These are phyloP conservation scores for Pseudogymnoascus verrucosus DNA, from an alignment of 2,329 filamentous ascomycete species.

Conservation along the genomic window DNA sequence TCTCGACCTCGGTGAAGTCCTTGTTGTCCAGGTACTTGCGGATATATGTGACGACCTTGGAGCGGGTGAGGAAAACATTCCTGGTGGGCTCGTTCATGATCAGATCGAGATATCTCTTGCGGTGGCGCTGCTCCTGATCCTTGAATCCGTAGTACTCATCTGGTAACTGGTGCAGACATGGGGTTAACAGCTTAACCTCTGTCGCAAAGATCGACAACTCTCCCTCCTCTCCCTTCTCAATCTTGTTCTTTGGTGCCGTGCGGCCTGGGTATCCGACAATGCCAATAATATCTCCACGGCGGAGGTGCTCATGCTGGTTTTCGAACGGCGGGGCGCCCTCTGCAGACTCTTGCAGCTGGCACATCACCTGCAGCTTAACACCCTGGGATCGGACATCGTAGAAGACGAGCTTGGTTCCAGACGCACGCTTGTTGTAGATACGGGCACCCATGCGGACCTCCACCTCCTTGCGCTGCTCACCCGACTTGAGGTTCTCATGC, in stretches of 20 bases:
- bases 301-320: constrained; percentile 80
- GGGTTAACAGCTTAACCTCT: constrained; percentile 77
- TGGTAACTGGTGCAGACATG: constrained; percentile 85
- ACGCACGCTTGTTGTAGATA: constrained; percentile 79
- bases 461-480: constrained; percentile 70
- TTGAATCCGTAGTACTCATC: constrained; percentile 91
- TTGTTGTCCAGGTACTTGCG: constrained; percentile 80
- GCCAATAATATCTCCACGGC: constrained; percentile 88
- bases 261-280: constrained; percentile 76
- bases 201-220: constrained; percentile 91
- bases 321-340: constrained; percentile 63
- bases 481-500: constrained; percentile 76
- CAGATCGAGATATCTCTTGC: constrained; percentile 88
- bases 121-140: constrained; percentile 87
- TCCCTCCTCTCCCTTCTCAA: constrained; percentile 67
- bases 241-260: constrained; percentile 85
- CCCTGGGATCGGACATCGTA: constrained; percentile 77
- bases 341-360: constrained; percentile 71
- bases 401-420: constrained; percentile 81
- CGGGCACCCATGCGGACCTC: constrained; percentile 72
- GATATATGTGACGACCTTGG: constrained; percentile 83
- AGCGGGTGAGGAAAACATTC: constrained; percentile 74
- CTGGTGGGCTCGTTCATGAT: constrained; percentile 86
- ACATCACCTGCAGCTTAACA: constrained; percentile 81
- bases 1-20: constrained; percentile 91